Base-by-base conservation (phyloP, 805 yeast species). In the Monosporozyma servazzii region DNA sequence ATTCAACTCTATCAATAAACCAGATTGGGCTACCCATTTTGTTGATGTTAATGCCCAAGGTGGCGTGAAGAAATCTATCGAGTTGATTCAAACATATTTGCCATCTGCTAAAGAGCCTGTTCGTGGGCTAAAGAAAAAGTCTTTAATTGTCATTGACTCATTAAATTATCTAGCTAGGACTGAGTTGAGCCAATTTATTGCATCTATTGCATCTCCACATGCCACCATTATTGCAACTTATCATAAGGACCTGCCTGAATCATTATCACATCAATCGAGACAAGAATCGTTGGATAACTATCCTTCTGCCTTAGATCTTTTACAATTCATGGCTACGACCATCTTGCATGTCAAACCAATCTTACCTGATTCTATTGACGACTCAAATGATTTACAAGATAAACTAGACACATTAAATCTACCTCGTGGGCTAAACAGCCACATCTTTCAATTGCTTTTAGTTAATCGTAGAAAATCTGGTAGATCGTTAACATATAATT, bases 391-490 rank as follows among this genome's bases (percentile, higher is more conserved):
- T 10, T 56, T 77, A 21, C 79, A 75, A 10, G 62, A 62, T 5
- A 60, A 67, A 10, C 48, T 79, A 1, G 56, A 66, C 2, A 63
- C 60, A 15, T 67, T 82, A 44, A 67, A 72, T 43, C 60, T 84
- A 17, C 85, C 86, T 3, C 68, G 73, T 6, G 76, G 76, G 1
- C 62, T 76, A 48, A 86, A 88, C 60, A 67, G 70, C 36, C 54
- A 66, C 1, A 55, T 29, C 0, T 84, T 80, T 65, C 68, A 68
- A 37, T 62, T 83, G 3, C 71, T 70, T 3, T 64, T 93, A 51
- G 80, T 77, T 5, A 86, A 83, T 58, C 76, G 93, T 52, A 76
- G 97, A 50, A 86, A 86, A 61, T 86, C 96, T 0, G 99, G 99
- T 0, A 75, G 96, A 48, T 78, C 95, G 0, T 61, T 84, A 25